phyloP scores from a whole-genome alignment of 2,329 filamentous ascomycete genomes.

The Leptosphaerulina australis region DNA sequence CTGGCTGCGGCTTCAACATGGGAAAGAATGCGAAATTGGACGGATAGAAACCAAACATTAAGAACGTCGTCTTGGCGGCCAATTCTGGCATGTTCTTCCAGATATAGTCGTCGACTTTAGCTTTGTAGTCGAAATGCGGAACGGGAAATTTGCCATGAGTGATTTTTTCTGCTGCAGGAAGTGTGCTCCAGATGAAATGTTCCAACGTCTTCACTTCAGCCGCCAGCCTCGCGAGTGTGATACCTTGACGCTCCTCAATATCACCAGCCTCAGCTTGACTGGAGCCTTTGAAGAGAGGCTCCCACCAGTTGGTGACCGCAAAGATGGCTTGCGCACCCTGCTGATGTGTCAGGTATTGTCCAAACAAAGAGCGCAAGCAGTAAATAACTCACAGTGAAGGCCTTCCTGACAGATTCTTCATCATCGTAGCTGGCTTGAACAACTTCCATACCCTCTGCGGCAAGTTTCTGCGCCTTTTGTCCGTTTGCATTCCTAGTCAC shows the following conservation, averaged over 20 bases:
- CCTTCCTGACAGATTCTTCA: constrained; percentile 13
- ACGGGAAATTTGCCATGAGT: constrained; percentile 41
- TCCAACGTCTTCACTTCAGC: constrained; percentile 43
- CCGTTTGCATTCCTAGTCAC: constrained; percentile 50
- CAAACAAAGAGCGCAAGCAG: background rate
- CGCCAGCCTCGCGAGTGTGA: constrained; percentile 50
- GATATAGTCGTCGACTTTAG: constrained; percentile 48
- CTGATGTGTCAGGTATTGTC: constrained; percentile 1
- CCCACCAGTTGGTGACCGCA: constrained; percentile 39
- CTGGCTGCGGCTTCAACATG: constrained; percentile 16
- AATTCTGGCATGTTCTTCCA: constrained; percentile 33
- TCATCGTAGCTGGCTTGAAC: constrained; percentile 28
- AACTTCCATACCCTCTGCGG: constrained; percentile 43
- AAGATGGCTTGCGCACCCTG: constrained; percentile 38
- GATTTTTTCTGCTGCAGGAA: constrained; percentile 42
- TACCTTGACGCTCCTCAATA: constrained; percentile 46
- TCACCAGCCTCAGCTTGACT: constrained; percentile 30
- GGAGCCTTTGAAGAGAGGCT: constrained; percentile 25
- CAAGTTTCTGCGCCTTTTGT: constrained; percentile 18
- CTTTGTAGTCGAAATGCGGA: constrained; percentile 52
- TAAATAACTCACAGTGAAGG: constrained; percentile 12
- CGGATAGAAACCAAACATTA: constrained; percentile 25
- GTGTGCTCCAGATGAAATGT: constrained; percentile 54
- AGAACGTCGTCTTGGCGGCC: constrained; percentile 26
- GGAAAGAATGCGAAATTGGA: constrained; percentile 21